These are phyloP conservation scores for Trichoderma harzianum DNA, from an alignment of 2,329 filamentous ascomycete species.

Conservation along the genomic window DNA sequence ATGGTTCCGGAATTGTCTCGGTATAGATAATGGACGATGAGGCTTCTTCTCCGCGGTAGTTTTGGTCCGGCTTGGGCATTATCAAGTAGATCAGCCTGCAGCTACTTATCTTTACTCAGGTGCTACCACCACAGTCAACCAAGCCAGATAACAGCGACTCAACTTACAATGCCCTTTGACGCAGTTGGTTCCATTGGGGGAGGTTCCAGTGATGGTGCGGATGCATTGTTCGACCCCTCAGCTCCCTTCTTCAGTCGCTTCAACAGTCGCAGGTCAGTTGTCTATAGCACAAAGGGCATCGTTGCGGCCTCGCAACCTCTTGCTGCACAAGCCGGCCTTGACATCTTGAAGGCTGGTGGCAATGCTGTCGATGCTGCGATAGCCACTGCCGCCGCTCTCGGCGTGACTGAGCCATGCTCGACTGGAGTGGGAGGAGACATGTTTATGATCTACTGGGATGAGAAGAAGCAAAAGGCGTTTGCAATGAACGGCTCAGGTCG, in stretches of 20 bases:
- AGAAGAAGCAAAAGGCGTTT: not conserved
- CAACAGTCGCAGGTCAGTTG: conserved; percentile 4
- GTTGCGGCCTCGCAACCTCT: conserved; percentile 7
- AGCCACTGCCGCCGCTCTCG: conserved; percentile 11
- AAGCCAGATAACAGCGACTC: not conserved
- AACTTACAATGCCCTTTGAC: not conserved
- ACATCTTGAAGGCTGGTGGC: conserved; percentile 11
- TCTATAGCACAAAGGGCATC: conserved; percentile 12
- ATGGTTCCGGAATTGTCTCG: conserved; percentile 2
- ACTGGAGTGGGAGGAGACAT: conserved; percentile 13
- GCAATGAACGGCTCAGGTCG: conserved; percentile 11
- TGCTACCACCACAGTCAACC: not conserved
- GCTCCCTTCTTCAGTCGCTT: conserved; percentile 5
- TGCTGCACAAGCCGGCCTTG: conserved; percentile 6
- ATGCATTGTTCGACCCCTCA: not conserved
- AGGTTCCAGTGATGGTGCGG: not conserved
- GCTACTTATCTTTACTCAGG: not conserved
- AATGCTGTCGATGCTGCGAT: conserved; percentile 15
- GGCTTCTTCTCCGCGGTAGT: not conserved
- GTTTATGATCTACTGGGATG: conserved; percentile 12
- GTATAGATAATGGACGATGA: not conserved
- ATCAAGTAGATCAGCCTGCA: not conserved
- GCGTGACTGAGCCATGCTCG: conserved; percentile 10
- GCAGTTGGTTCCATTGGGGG: not conserved
- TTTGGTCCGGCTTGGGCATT: not conserved